Evolutionary conservation across 1,139 yeast species (phyloP), one percentile per base, ranked within the genome.

Genomic region (Taphrina flavorubra): DNA sequence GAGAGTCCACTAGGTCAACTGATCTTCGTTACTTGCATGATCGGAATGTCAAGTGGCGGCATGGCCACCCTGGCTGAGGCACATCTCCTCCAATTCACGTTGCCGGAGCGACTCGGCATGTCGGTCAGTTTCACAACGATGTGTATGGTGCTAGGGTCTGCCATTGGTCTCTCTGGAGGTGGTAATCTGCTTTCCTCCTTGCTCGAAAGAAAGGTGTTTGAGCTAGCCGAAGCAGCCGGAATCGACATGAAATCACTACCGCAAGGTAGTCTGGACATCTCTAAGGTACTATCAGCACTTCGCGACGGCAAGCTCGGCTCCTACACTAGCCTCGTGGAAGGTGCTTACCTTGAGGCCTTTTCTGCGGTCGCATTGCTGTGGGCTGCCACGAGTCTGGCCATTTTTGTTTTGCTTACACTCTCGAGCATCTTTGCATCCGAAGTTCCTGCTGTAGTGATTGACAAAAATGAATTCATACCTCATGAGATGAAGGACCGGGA

Each of bases 1-100:
- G 18, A 13, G 8, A 44, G 47, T n/a, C 18, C 18, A 14, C 8
- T n/a, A n/a, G 47, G 16, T 13, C 47, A 44, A 16, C n/a, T 44
- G 13, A n/a, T 44, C 18, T 44, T 44, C n/a, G 47, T 44, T 8
- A 44, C 47, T n/a, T 44, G 47, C n/a, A 13, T 44, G 47, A n/a
- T 44, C 13, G 47, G 47, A 2, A 44, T 44, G 47, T 44, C 47
- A 13, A 14, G 47, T 44, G 47, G 47, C 18, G 47, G 47, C 8
- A 44, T 44, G 47, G 47, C 47, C 47, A 44, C 47, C n/a, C 8
- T 44, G 8, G 47, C 47, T 44, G 47, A 44, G 18, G 18, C 47
- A 44, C 47, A 44, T 44, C 47, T 44, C 8, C 47, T 44, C 47
- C 47, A 44, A n/a, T 44, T 44, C 6, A 44, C 47, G 13, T 14